These are phyloP conservation scores for Xylaria castorea DNA, from an alignment of 495 filamentous ascomycete genomes.

Conservation along the genomic window DNA sequence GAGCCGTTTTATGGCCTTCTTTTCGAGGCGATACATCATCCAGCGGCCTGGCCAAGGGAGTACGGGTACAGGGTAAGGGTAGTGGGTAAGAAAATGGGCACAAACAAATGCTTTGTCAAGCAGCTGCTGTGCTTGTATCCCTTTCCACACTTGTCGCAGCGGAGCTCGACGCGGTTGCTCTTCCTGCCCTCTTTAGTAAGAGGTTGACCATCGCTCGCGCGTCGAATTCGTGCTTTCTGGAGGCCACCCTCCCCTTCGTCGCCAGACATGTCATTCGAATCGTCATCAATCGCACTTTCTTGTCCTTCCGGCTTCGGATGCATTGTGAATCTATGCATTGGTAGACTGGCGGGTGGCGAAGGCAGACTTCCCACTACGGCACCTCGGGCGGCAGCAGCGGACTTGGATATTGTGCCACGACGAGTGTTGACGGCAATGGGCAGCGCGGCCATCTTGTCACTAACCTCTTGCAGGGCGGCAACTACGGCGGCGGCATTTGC, in stretches of 20 bases:
- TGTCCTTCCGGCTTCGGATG: conserved; percentile 49
- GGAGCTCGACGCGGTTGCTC: conserved; percentile 78
- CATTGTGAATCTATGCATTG: conserved; percentile 51
- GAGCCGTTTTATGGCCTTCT: conserved; percentile 35
- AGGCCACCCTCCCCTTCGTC: conserved; percentile 63
- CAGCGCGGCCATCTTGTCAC: conserved; percentile 59
- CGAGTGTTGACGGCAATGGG: conserved; percentile 56
- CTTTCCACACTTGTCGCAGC: conserved; percentile 98
- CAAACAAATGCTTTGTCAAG: conserved; percentile 99
- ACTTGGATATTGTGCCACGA: conserved; percentile 60
- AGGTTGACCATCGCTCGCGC: conserved; percentile 86
- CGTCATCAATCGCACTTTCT: conserved; percentile 67
- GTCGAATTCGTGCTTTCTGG: conserved; percentile 73
- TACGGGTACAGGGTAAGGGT: conserved; percentile 48
- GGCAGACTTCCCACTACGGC: conserved; percentile 62
- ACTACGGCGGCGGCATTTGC: conserved; percentile 77
- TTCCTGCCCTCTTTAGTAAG: conserved; percentile 80
- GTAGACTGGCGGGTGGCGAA: conserved; percentile 59
- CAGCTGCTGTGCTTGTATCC: conserved; percentile 99
- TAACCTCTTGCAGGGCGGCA: conserved; percentile 71
- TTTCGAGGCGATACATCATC: conserved; percentile 40
- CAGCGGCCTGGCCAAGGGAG: conserved; percentile 41
- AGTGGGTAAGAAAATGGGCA: conserved; percentile 65
- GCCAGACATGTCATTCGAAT: conserved; percentile 61
- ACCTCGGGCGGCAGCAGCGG: conserved; percentile 45